Conservation (phyloP, 768 basidiomycete species). For the Lentinula aciculospora region DNA sequence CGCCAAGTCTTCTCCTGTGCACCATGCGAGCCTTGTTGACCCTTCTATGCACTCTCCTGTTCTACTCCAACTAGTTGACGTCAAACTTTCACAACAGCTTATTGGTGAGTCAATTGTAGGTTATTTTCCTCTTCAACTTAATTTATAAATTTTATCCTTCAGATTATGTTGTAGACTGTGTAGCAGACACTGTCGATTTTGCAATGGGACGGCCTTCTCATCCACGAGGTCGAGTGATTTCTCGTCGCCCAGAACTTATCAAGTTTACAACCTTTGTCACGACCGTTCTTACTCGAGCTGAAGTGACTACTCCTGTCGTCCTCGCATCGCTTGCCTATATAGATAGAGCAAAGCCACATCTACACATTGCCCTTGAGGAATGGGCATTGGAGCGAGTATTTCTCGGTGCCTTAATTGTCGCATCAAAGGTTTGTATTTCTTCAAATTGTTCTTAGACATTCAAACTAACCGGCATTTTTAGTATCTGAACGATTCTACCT, state of each 20-base stretch:
- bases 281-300: constrained; percentile 66
- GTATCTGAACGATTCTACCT: constrained; percentile 85
- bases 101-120: constrained; percentile 45
- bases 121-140: background rate
- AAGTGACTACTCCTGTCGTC: constrained; percentile 64
- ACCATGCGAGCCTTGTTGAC: constrained; percentile 55
- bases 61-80: constrained; percentile 61
- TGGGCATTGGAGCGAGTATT: constrained; percentile 91
- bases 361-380: constrained; percentile 76
- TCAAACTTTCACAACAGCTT: constrained; percentile 54
- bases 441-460: background rate
- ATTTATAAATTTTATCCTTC: background rate
- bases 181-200: constrained; percentile 69
- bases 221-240: constrained; percentile 41
- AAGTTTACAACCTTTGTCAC: constrained; percentile 62
- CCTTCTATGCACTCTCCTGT: constrained; percentile 57
- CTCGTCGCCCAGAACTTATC: constrained; percentile 45
- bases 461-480: constrained; percentile 20
- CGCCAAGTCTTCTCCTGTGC: constrained; percentile 21
- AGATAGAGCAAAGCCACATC: constrained; percentile 68
- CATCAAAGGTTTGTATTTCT: constrained; percentile 61
- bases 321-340: constrained; percentile 74
- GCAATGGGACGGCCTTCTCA: constrained; percentile 66
- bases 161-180: constrained; percentile 70
- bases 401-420: constrained; percentile 79